These are phyloP conservation scores for Pyrenophora tritici-repentis DNA, from an alignment of 2,329 filamentous ascomycete species.

Conservation along the genomic window DNA sequence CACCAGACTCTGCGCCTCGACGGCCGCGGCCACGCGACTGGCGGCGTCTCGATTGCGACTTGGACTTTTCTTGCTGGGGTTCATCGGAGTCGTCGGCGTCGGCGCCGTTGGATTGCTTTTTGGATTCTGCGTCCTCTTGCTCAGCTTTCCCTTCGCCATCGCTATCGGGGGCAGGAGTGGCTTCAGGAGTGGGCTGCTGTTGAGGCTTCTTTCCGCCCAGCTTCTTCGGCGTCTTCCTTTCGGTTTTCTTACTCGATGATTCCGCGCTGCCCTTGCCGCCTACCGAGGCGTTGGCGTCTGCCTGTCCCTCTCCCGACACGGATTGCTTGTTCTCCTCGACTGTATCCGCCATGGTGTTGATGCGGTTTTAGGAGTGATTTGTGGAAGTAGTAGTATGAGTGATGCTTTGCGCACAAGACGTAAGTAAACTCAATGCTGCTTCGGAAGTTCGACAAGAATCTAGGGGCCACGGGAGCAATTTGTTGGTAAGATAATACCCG, in stretches of 20 bases:
- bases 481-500: constrained; percentile 41
- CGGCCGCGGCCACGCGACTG: constrained; percentile 57
- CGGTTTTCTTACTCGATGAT: constrained; percentile 52
- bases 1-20: constrained; percentile 54
- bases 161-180: constrained; percentile 53
- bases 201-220: constrained; percentile 53
- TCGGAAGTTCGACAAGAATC: constrained; percentile 18
- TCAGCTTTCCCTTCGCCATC: constrained; percentile 52
- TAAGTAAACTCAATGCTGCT: constrained; percentile 22
- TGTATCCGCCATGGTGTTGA: constrained; percentile 44
- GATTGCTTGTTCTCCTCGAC: constrained; percentile 47
- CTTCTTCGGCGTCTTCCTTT: constrained; percentile 57
- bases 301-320: constrained; percentile 45
- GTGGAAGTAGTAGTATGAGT: constrained; percentile 10
- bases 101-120: constrained; percentile 42
- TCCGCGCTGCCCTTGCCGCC: constrained; percentile 45
- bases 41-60: constrained; percentile 53
- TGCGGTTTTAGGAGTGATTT: constrained; percentile 10
- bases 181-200: constrained; percentile 53
- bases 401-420: constrained; percentile 13
- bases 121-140: constrained; percentile 46
- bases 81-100: constrained; percentile 51
- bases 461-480: constrained; percentile 31
- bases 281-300: constrained; percentile 43
- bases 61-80: constrained; percentile 53